A percentile compares a stretch with the other conserved stretches of the same genome.
Evolutionary conservation across 192 early-diverging fungal species (phyloP).

Genomic region (Obelidium mucronatum): DNA sequence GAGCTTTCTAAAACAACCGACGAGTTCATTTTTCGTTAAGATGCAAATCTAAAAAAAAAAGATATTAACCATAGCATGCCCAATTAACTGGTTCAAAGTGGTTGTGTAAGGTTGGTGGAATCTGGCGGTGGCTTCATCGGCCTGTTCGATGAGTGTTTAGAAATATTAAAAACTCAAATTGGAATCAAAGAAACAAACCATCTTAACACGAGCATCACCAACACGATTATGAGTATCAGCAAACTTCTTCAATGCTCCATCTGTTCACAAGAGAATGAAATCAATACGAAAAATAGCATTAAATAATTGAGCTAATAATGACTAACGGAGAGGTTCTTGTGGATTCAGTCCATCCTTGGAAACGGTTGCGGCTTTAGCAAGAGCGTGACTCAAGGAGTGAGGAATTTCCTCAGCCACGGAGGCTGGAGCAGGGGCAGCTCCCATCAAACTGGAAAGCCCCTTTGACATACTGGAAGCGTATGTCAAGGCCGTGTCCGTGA

Average conservation of each 20-base stretch:
- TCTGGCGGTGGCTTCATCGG: constrained; percentile 70
- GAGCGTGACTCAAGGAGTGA: constrained; percentile 14
- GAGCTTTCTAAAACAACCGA: constrained; percentile 65
- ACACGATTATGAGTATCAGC: constrained; percentile 83
- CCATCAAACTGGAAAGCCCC: constrained; percentile 17
- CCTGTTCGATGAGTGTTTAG: constrained; percentile 51
- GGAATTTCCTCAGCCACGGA: constrained; percentile 16
- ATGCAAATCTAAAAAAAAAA: neutral
- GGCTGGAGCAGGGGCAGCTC: neutral
- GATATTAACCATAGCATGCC: constrained; percentile 68
- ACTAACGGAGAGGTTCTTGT: constrained; percentile 12
- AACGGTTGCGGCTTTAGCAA: constrained; percentile 20
- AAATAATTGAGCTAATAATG: no score
- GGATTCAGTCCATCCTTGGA: neutral
- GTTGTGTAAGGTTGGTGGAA: constrained; percentile 80
- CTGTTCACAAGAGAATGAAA: constrained; percentile 25
- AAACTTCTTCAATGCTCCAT: constrained; percentile 87
- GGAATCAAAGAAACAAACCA: constrained; percentile 31
- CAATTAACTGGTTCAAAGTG: constrained; percentile 77
- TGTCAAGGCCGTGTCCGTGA: constrained; percentile 75
- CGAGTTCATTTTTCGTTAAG: neutral
- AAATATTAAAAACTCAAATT: neutral
- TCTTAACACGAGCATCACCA: constrained; percentile 75
- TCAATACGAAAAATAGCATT: no score
- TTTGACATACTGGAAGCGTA: constrained; percentile 69